Base-by-base conservation (phyloP, 169 alveolate species). In the Eimeria zaria region DNA sequence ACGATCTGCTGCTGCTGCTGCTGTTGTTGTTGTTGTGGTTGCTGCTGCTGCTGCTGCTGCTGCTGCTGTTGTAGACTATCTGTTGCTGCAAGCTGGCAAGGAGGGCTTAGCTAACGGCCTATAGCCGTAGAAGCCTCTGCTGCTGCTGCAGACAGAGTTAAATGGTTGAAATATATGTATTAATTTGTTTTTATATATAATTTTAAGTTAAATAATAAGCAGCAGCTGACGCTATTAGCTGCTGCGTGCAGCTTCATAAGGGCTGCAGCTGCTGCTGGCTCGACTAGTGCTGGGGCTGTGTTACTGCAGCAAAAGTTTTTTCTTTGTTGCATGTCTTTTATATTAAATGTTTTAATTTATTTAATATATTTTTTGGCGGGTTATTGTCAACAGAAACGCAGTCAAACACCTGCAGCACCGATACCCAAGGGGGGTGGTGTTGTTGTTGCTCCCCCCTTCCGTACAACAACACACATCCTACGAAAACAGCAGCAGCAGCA, bases 201-300 rank as follows among this genome's bases (percentile, higher is more conserved):
- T 30, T 30, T 69, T 18, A 46, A 16, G 80, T 27, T 9, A 2
- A 1, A 24, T 30, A 30, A 12, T 0, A 69, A 30, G 36, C 48
- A 9, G 48, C 44, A 30, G 80, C 48, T 69, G 20, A 41, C n/a
- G 80, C 80, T 2, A 33, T 24, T 41, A 76, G 30, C 87, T 41
- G 87, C 60, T 9, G 36, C 62, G 36, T 46, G 48, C 87, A 2
- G 53, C 48, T 51, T 7, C 20, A 9, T 76, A 9, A 24, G 87
- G 87, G 87, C 48, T 76, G 62, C 55, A 36, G 87, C 87, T 46
- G 60, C 87, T 76, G 39, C 64, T 8, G 87, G 24, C 14, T 46
- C 87, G 39, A 36, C 16, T 11, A 46, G 48, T 14, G 51, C 44
- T 60, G 69, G 30, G 69, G 20, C 46, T 24, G 11, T n/a, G 53